Evolutionary conservation across 805 yeast genomes (phyloP).

Genomic region (Metschnikowia sp.): DNA sequence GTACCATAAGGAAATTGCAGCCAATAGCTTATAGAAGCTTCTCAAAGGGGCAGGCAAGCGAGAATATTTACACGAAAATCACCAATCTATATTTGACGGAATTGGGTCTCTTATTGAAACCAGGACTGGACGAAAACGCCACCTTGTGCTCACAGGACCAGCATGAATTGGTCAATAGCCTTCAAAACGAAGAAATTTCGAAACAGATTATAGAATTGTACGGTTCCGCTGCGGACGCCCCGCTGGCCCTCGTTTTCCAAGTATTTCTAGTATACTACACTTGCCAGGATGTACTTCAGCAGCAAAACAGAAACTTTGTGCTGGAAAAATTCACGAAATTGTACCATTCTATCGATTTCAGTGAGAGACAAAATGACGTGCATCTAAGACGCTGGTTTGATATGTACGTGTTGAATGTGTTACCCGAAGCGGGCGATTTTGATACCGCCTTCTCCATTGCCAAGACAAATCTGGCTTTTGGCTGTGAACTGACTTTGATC

Average conservation of each 20-base stretch:
- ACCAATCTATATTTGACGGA: slow-evolving; percentile 35
- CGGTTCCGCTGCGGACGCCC: slow-evolving; percentile 22
- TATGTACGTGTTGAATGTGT: slow-evolving; percentile 33
- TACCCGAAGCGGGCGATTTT: slow-evolving; percentile 28
- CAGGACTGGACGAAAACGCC: slow-evolving; percentile 5
- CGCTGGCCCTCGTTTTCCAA: slow-evolving; percentile 33
- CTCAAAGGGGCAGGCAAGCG: slow-evolving; percentile 23
- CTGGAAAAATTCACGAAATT: slow-evolving; percentile 12
- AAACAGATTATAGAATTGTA: slow-evolving; percentile 19
- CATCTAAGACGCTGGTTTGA: slow-evolving; percentile 27
- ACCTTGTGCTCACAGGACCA: slow-evolving; percentile 8
- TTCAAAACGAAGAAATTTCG: slow-evolving; percentile 20
- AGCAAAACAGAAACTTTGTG: slow-evolving; percentile 10
- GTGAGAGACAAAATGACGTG: slow-evolving; percentile 9
- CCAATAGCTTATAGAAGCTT: slow-evolving; percentile 20
- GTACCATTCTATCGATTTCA: slow-evolving; percentile 12
- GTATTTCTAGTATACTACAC: slow-evolving; percentile 28
- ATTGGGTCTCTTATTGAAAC: slow-evolving; percentile 24
- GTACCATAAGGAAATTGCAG: slow-evolving; percentile 23
- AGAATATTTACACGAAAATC: slow-evolving; percentile 31
- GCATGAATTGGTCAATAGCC: slow-evolving; percentile 10
- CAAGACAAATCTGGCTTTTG: slow-evolving; percentile 20
- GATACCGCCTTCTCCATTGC: slow-evolving; percentile 27
- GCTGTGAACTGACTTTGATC: slow-evolving; percentile 8
- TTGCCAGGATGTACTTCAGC: slow-evolving; percentile 19